Evolutionary conservation across 139 green algal genomes (phyloP).

Genomic region (Bryopsis sp.): DNA sequence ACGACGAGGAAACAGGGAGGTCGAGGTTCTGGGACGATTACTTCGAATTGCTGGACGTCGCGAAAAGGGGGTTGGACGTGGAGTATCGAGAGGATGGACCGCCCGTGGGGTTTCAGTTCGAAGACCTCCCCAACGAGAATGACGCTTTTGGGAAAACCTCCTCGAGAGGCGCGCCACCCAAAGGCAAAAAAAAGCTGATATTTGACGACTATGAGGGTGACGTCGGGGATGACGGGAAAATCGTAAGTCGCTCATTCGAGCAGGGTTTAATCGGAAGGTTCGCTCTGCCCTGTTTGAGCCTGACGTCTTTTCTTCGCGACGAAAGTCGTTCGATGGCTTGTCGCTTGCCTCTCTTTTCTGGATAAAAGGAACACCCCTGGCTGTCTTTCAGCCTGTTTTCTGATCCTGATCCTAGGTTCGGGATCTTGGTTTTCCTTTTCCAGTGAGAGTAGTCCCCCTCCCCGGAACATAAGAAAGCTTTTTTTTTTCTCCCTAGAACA

Average conservation of each 20-base stretch:
- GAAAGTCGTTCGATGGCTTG: background rate
- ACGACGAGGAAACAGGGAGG: too few species aligned
- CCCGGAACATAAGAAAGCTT: too few species aligned
- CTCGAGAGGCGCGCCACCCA: background rate
- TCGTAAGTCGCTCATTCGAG: background rate
- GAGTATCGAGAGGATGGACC: slow-evolving; percentile 56
- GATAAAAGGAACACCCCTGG: background rate
- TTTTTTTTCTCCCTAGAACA: too few species aligned
- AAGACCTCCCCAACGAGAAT: background rate
- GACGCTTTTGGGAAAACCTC: background rate
- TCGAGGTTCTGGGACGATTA: too few species aligned
- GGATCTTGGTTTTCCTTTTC: too few species aligned
- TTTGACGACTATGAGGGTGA: slow-evolving; percentile 13
- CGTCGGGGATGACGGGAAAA: background rate
- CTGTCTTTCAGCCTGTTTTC: background rate
- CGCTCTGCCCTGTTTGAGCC: background rate
- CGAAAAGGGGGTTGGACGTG: slow-evolving; percentile 37
- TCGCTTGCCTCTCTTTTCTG: too few species aligned
- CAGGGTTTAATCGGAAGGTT: background rate
- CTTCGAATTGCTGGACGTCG: slow-evolving; percentile 42
- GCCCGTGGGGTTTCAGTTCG: slow-evolving; percentile 32
- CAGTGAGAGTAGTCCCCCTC: too few species aligned
- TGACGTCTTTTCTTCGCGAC: background rate
- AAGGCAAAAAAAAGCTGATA: background rate
- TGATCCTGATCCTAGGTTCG: background rate